Conservation (phyloP, 2,329 filamentous ascomycete species). For the Ceratocystis variospora region DNA sequence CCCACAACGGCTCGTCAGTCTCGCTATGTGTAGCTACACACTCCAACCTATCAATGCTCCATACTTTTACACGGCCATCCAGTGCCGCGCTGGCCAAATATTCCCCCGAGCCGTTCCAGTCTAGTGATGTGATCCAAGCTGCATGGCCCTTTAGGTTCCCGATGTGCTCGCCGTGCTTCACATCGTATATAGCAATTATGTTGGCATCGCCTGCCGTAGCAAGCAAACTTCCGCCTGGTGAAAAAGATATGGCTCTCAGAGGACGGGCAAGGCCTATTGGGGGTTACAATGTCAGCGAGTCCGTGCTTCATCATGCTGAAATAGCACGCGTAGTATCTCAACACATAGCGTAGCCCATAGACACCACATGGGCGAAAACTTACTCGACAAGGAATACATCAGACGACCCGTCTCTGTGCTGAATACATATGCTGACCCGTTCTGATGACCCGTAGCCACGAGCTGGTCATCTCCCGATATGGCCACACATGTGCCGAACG, state of each 20-base stretch:
- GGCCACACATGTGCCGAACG: conserved; percentile 81
- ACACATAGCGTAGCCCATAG: neutral
- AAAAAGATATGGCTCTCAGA: conserved; percentile 75
- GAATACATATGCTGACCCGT: conserved; percentile 84
- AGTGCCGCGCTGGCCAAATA: conserved; percentile 77
- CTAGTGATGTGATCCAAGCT: conserved; percentile 79
- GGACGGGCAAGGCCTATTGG: conserved; percentile 14
- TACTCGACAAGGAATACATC: conserved; percentile 70
- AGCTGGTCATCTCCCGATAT: conserved; percentile 65
- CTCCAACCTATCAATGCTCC: conserved; percentile 68
- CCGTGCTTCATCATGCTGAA: neutral
- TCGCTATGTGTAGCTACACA: conserved; percentile 93
- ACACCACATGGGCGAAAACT: neutral
- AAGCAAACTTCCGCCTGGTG: conserved; percentile 67
- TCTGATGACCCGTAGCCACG: conserved; percentile 86
- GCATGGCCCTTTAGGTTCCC: conserved; percentile 66
- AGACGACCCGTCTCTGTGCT: conserved; percentile 80
- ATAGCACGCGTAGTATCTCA: neutral
- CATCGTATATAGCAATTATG: conserved; percentile 84
- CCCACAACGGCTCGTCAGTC: conserved; percentile 73
- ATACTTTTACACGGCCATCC: conserved; percentile 91
- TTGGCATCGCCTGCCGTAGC: conserved; percentile 82
- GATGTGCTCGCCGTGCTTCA: conserved; percentile 81
- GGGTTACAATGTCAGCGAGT: neutral
- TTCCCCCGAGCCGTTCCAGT: conserved; percentile 90